Percentiles rank a stretch among this genome's conserved stretches.
Conservation (phyloP, 1,139 yeast genomes). For the Saccharomycopsis crataegensis region DNA sequence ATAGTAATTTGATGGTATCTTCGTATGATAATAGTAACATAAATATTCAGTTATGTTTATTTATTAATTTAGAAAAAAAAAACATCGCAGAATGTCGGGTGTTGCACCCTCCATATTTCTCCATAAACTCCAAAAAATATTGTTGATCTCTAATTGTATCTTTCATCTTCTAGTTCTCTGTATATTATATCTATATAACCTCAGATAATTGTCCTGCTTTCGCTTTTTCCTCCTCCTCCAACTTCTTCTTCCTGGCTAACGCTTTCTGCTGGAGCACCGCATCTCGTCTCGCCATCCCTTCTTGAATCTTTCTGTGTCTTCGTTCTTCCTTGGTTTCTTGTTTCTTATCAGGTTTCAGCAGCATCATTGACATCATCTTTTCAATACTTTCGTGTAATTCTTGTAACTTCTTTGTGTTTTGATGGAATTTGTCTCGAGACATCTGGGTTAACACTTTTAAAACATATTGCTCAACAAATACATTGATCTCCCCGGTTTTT, state of each 20-base stretch:
- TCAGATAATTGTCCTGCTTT: neutral
- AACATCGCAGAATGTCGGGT: neutral
- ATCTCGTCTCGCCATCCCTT: conserved; percentile 44
- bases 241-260: conserved; percentile 2
- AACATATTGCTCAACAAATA: conserved; percentile 45
- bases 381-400: conserved; percentile 40
- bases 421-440: conserved; percentile 53
- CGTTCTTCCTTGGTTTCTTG: conserved; percentile 50
- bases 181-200: neutral
- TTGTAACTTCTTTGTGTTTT: conserved; percentile 50
- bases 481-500: conserved; percentile 24
- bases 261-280: neutral
- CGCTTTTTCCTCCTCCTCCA: neutral
- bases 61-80: neutral
- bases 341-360: conserved; percentile 35
- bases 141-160: too few relatives aligned
- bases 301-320: conserved; percentile 48
- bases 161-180: neutral
- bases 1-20: neutral
- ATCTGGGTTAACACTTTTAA: conserved; percentile 41
- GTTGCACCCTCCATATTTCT: too few relatives aligned
- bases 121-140: too few relatives aligned
- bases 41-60: neutral
- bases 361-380: conserved; percentile 26
- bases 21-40: neutral